phyloP scores from a whole-genome alignment of 768 basidiomycete species.

The Pulveroboletus sp. region DNA sequence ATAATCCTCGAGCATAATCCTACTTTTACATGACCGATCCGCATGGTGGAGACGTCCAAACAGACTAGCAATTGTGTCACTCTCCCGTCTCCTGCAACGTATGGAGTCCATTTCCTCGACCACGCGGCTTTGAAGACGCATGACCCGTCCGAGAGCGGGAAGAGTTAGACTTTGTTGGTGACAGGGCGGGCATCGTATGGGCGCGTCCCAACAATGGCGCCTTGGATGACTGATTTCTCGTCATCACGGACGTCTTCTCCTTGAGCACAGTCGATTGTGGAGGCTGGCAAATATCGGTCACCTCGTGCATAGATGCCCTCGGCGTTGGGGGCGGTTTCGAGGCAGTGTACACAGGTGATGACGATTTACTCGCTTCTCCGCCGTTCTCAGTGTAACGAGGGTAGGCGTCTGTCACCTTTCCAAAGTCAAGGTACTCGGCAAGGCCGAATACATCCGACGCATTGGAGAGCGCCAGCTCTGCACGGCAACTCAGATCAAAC shows the following conservation, averaged over 20 bases:
- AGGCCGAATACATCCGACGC: slow-evolving; percentile 6
- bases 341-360: not conserved
- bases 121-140: not conserved
- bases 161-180: not conserved
- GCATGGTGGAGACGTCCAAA: not conserved
- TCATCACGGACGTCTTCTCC: not conserved
- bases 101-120: slow-evolving; percentile 1
- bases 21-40: not conserved
- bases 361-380: not conserved
- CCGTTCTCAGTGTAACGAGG: not conserved
- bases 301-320: not conserved
- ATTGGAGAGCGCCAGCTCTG: not conserved
- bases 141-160: not conserved
- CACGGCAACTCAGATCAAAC: not conserved
- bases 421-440: not conserved
- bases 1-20: slow-evolving; percentile 4
- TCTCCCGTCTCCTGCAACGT: not conserved
- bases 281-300: not conserved
- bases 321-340: not conserved
- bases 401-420: not conserved
- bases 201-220: slow-evolving; percentile 8
- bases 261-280: not conserved
- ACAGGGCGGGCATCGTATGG: slow-evolving; percentile 15
- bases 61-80: not conserved
- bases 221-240: slow-evolving; percentile 2